These are phyloP conservation scores for Suillus decipiens DNA, from an alignment of 768 basidiomycete species.

Conservation along the genomic window DNA sequence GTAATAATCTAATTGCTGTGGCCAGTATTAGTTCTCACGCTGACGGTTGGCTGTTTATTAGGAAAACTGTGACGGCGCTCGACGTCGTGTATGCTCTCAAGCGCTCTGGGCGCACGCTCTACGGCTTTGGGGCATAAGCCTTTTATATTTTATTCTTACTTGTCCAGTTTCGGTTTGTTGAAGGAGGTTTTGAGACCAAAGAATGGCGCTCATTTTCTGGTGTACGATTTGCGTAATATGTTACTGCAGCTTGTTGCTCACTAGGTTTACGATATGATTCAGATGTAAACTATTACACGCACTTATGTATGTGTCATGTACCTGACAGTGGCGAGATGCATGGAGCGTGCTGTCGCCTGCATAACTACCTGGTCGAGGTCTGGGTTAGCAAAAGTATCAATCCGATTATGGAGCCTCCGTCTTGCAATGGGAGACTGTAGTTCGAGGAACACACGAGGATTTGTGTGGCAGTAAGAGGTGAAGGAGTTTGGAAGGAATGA, in stretches of 20 bases:
- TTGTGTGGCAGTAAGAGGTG: neutral
- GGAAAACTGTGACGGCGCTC: conserved; percentile 85
- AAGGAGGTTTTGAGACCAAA: neutral
- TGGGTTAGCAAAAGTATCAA: neutral
- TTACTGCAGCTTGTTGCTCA: neutral
- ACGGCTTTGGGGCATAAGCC: conserved; percentile 75
- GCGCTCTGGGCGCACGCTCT: conserved; percentile 75
- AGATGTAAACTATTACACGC: conserved; percentile 1
- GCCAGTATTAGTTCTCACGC: neutral
- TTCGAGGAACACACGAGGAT: neutral
- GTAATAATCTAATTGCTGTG: conserved; percentile 13
- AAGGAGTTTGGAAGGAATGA: neutral
- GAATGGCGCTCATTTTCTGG: neutral
- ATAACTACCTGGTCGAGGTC: neutral
- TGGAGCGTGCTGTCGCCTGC: neutral
- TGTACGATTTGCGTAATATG: conserved; percentile 3
- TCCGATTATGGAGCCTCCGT: neutral
- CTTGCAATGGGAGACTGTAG: neutral
- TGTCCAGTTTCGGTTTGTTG: neutral
- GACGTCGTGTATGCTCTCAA: conserved; percentile 80
- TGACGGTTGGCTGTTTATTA: conserved; percentile 23
- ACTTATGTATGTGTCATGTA: neutral
- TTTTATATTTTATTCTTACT: conserved; percentile 5
- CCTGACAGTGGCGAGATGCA: neutral
- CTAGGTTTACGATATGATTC: conserved; percentile 4